Evolutionary conservation across 2,329 filamentous ascomycete species (phyloP), one percentile per base, ranked within the genome.

Genomic region (Penicillium sp.): DNA sequence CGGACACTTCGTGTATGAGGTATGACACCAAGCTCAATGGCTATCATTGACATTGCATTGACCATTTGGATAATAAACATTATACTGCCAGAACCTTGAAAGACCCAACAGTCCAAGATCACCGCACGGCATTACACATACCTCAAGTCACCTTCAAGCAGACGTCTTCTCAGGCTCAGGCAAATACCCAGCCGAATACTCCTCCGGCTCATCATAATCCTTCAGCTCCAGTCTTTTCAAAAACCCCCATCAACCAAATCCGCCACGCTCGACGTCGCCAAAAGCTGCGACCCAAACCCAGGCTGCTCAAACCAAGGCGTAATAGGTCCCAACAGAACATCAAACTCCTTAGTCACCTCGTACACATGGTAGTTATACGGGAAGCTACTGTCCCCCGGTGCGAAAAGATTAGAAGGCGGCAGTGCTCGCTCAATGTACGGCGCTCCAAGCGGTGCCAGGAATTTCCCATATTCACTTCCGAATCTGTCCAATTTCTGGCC

Each of bases 351-450:
- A 5, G 63, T 55, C 3, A 79, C 76, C 16, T 68, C 57, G 59
- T 79, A 80, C 0, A 79, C 65, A 44, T 75, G 70, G 55, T 80
- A 79, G 50, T 76, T 77, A 58, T 72, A 76, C 1, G 76, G 75
- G 37, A 72, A 74, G 2, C 58, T 52, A 3, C 62, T 57, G 39
- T 65, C 56, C 31, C 65, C 64, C 2, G 71, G 72, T 18, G 70
- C 65, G 25, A 49, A 49, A 8, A 79, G 61, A 52, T 72, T 78
- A 22, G 60, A 69, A 0, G 77, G 77, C 3, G 77, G 76, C 29
- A 79, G 59, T 3, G 75, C 64, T 16, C 76, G 61, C 59, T 78
- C 72, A 18, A 72, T 71, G 51, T 75, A 80, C 2, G 75, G 74
- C 16, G 75, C 71, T 2, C 70, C 72, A 37, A 73, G 68, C 4